Percentiles rank a stretch among this genome's conserved stretches.
Conservation (phyloP, 1,139 yeast genomes). For the Suhomyces panamericanus region DNA sequence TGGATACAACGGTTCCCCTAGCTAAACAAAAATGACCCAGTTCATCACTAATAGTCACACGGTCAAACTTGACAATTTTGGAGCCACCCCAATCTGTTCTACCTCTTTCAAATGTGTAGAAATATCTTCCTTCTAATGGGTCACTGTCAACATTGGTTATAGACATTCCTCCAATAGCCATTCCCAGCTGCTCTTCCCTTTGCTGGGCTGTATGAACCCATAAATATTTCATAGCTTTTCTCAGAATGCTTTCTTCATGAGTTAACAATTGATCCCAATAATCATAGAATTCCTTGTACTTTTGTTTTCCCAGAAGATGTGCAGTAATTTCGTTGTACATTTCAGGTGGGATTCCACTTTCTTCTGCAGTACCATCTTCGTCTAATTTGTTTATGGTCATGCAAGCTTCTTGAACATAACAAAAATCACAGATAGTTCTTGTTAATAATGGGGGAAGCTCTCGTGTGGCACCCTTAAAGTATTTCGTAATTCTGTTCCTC, state of each 20-base stretch:
- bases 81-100: constrained; percentile 21
- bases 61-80: constrained; percentile 53
- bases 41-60: constrained; percentile 77
- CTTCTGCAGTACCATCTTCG: constrained; percentile 56
- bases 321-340: constrained; percentile 49
- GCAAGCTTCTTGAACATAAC: constrained; percentile 63
- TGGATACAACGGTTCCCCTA: constrained; percentile 53
- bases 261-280: constrained; percentile 77
- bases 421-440: constrained; percentile 63
- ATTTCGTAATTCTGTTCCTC: constrained; percentile 68
- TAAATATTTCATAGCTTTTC: constrained; percentile 57
- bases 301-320: constrained; percentile 44
- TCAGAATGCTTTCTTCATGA: constrained; percentile 66
- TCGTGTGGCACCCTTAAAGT: constrained; percentile 50
- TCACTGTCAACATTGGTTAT: constrained; percentile 34
- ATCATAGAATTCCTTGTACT: constrained; percentile 55
- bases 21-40: constrained; percentile 74
- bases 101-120: constrained; percentile 50
- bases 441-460: constrained; percentile 61
- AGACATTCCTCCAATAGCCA: constrained; percentile 52
- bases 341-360: constrained; percentile 48
- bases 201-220: constrained; percentile 65
- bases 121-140: constrained; percentile 27
- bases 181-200: constrained; percentile 62
- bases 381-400: constrained; percentile 63